Evolutionary conservation across 192 early-diverging fungal genomes (phyloP).

Genomic region (Podila epigama): DNA sequence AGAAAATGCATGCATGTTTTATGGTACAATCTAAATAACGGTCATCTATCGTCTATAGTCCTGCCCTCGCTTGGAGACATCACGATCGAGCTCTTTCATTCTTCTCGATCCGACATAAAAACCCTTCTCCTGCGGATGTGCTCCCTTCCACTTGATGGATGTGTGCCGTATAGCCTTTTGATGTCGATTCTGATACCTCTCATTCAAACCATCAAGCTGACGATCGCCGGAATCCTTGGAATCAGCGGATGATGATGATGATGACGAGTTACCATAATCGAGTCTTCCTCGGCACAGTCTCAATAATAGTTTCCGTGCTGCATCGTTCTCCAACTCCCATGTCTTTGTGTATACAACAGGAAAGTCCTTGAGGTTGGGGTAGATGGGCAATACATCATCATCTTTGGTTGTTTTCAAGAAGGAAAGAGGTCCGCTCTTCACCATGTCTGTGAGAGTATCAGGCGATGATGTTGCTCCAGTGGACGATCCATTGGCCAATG

Average conservation of each 20-base stretch:
- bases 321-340: constrained; percentile 40
- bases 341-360: constrained; percentile 45
- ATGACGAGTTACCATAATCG: neutral
- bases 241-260: neutral
- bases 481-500: neutral
- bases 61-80: constrained; percentile 17
- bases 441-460: neutral
- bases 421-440: neutral
- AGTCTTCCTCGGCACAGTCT: constrained; percentile 29
- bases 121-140: constrained; percentile 42
- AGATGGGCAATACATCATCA: constrained; percentile 25
- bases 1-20: neutral
- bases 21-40: constrained; percentile 5
- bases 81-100: constrained; percentile 19
- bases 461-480: neutral
- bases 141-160: constrained; percentile 47
- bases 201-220: neutral
- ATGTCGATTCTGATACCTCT: constrained; percentile 13
- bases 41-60: neutral
- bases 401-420: constrained; percentile 17
- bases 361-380: constrained; percentile 43
- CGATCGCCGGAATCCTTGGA: neutral
- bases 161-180: constrained; percentile 35
- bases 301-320: constrained; percentile 17
- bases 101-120: constrained; percentile 24